phyloP scores from a whole-genome alignment of 2,329 filamentous ascomycete genomes.

The Penicillium concentricum region DNA sequence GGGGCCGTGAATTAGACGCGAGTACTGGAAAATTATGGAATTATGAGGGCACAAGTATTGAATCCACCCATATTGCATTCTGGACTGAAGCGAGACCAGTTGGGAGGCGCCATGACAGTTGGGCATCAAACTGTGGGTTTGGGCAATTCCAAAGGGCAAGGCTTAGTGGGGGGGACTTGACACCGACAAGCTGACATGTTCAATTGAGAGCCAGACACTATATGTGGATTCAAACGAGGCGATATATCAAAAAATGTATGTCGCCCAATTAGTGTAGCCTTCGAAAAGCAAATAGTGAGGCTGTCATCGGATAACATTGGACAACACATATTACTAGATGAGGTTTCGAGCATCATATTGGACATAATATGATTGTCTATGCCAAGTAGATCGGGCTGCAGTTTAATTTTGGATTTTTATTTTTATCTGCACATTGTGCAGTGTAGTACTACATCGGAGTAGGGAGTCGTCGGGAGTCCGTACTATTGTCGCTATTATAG shows the following conservation, averaged over 20 bases:
- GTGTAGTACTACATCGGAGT: neutral
- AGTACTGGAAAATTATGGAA: neutral
- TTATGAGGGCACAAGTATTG: constrained; percentile 3
- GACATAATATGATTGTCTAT: constrained; percentile 6
- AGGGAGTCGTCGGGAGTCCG: neutral
- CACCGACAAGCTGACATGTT: constrained; percentile 24
- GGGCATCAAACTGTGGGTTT: constrained; percentile 25
- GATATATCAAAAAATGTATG: neutral
- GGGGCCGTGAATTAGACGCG: constrained; percentile 9
- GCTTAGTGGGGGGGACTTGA: constrained; percentile 9
- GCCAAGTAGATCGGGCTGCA: neutral
- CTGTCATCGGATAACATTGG: constrained; percentile 5
- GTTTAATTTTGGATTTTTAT: neutral
- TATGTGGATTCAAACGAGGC: neutral
- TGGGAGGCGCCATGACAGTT: constrained; percentile 23
- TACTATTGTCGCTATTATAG: neutral
- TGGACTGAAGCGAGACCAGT: constrained; percentile 23
- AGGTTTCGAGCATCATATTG: neutral
- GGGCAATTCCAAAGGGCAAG: constrained; percentile 19
- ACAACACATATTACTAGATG: neutral
- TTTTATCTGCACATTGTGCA: neutral
- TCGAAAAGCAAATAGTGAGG: constrained; percentile 8
- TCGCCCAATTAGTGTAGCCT: constrained; percentile 3
- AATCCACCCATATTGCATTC: constrained; percentile 22
- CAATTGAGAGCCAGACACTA: constrained; percentile 12